phyloP scores from a whole-genome alignment of 345 rosid genomes.

The Acer yangbiense region DNA sequence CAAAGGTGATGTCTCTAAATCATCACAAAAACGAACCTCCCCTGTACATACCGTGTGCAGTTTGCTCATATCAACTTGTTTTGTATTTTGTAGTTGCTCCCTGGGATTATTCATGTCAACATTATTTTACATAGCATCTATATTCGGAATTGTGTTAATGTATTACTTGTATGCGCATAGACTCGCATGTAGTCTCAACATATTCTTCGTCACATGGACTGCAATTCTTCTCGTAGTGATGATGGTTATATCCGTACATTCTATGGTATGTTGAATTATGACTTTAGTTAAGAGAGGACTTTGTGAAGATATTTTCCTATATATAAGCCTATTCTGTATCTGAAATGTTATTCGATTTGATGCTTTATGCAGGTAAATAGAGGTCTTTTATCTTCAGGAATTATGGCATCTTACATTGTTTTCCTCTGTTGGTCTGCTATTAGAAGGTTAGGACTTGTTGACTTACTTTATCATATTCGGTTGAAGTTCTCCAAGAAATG shows the following conservation, averaged over 20 bases:
- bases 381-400: conserved; percentile 78
- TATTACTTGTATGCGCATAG: conserved; percentile 53
- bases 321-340: background rate
- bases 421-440: conserved; percentile 95
- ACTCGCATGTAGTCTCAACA: conserved; percentile 58
- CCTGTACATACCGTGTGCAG: background rate
- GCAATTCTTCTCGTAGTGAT: conserved; percentile 61
- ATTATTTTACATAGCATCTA: conserved; percentile 55
- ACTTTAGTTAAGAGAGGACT: background rate
- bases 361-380: conserved; percentile 57
- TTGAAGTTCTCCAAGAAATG: no score
- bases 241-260: conserved; percentile 71
- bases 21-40: background rate
- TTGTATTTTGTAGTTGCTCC: conserved; percentile 53
- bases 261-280: conserved; percentile 49
- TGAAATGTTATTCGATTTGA: background rate
- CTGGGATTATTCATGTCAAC: conserved; percentile 66
- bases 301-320: background rate
- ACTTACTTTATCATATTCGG: background rate
- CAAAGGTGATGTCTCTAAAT: conserved; percentile 44
- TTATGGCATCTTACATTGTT: conserved; percentile 86
- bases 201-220: conserved; percentile 84
- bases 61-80: background rate
- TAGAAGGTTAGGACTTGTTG: conserved; percentile 61
- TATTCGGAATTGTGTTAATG: conserved; percentile 59